Base-by-base conservation (phyloP, 139 green algal species). In the Marvania coccoides region DNA sequence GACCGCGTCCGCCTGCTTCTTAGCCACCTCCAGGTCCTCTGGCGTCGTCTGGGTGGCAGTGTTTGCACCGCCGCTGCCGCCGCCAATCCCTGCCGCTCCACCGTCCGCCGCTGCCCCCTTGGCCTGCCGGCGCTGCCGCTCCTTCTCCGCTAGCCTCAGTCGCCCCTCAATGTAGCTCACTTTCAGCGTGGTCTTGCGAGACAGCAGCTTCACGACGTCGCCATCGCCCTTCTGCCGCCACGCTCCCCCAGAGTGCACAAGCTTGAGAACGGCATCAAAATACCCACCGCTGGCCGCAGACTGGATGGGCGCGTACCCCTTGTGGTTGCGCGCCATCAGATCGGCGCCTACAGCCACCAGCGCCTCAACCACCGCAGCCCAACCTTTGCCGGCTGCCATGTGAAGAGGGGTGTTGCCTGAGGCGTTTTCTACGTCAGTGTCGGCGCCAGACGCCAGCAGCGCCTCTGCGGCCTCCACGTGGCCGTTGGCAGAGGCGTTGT, bases 391-490 rank as follows among this genome's bases (percentile, higher is more conserved):
- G 1, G 69, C 53, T 6, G 77, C 61, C 19, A 86, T 51, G 45
- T 85, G 77, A 30, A 86, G 73, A 10, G 79, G 61, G 3, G 77
- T 86, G 65, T 82, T 86, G 60, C 79, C 78, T 31, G 68, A 70
- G 66, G 45, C 74, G 65, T 86, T 85, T 65, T 86, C 71, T 5
- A 86, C 56, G 56, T 86, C 77, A 5, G 45, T 59, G 68, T 86
- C 77, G 38, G 57, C 75, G 10, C 42, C 37, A 6, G 65, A 51
- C 37, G 61, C 59, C 6, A 74, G 35, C 30, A 84, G 58, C 24
- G 68, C 60, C 1, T 60, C 61, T 24, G 70, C 62, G 3, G 69
- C 74, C 5, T 28, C 38, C 14, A 89, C 54, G 79, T 97, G 86
- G 12, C 90, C 90, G 64, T 92, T 45, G 38, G 13, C 23, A 47